These are phyloP conservation scores for Apophysomyces ossiformis DNA, from an alignment of 371 early-diverging fungal genomes.

Conservation along the genomic window DNA sequence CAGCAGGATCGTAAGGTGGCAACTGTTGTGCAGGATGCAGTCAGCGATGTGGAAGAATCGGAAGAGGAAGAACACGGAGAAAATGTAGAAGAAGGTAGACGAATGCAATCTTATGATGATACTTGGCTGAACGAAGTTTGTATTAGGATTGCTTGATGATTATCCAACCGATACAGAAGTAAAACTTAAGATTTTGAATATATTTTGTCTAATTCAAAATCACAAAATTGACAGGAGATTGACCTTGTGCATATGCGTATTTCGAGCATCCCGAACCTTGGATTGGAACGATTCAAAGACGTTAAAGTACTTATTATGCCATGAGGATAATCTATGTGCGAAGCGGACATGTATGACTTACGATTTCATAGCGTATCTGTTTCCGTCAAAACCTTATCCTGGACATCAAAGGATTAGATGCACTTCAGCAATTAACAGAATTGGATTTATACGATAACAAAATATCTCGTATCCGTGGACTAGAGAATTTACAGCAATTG, in stretches of 20 bases:
- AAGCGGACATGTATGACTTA: not conserved
- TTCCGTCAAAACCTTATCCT: conserved; percentile 90
- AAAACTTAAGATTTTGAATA: not conserved
- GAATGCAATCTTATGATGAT: too few species aligned
- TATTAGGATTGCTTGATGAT: conserved; percentile 43
- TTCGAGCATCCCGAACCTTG: conserved; percentile 59
- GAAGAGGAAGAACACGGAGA: conserved; percentile 28
- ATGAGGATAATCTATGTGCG: not conserved
- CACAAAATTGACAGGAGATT: conserved; percentile 59
- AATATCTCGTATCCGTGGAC: conserved; percentile 73
- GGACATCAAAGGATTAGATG: conserved; percentile 72
- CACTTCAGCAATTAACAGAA: conserved; percentile 73
- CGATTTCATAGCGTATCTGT: conserved; percentile 63
- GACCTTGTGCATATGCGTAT: conserved; percentile 85
- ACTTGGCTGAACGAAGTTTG: not conserved
- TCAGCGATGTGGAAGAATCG: conserved; percentile 29
- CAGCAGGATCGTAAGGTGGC: not conserved
- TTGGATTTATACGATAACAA: conserved; percentile 97
- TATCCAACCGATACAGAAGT: conserved; percentile 45
- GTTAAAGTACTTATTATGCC: conserved; percentile 55
- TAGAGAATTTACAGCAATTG: conserved; percentile 64
- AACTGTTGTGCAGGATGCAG: conserved; percentile 3
- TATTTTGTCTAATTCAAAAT: too few species aligned
- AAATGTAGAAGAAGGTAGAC: conserved; percentile 27
- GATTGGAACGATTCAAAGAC: conserved; percentile 70